Evolutionary conservation across 2,329 filamentous ascomycete species (phyloP), one percentile per base, ranked within the genome.

Genomic region (Leptographium lundbergii): DNA sequence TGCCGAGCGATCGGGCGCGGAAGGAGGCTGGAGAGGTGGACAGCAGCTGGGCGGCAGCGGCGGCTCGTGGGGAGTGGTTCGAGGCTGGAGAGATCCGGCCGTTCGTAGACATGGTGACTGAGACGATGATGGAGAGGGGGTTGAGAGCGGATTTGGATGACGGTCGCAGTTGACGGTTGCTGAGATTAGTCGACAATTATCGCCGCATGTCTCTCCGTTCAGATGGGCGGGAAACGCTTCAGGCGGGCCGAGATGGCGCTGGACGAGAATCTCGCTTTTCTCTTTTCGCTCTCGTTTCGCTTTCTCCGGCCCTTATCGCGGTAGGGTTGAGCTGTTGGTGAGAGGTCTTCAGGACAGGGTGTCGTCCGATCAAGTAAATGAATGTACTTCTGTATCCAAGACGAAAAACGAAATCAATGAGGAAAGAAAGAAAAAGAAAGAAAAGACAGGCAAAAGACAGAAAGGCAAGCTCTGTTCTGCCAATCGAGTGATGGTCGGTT

Each of bases 1-100:
- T 75, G 60, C 77, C 75, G 62, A 74, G 75, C 13, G 73, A 76
- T 45, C 76, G 75, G 60, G 74, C 68, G 45, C 72, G 73, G 54
- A 73, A 69, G 14, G 79, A 77, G 47, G 72, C 69, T 6, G 78
- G 75, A 34, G 81, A 81, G 1, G 76, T 76, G 4, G 78, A 73
- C 60, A 75, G 69, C 25, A 47, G 47, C n/a, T 52, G n/a, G 32
- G 45, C 22, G 24, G 45, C 29, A 3, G 57, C 57, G 4, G 25
- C 57, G 17, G 25, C 5, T 24, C 54, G 58, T n/a, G 61, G 58
- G 19, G 60, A 59, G 27, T 57, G 32, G 54, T 59, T 61, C 39
- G 59, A 58, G 58, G 61, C 63, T 36, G 61, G 64, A 13, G 63
- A 64, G 60, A 57, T 57, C 60, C 60, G 59, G 34, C 62, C 59